These are phyloP conservation scores for Fusarium acutatum DNA, from an alignment of 2,329 filamentous ascomycete species.

Conservation along the genomic window DNA sequence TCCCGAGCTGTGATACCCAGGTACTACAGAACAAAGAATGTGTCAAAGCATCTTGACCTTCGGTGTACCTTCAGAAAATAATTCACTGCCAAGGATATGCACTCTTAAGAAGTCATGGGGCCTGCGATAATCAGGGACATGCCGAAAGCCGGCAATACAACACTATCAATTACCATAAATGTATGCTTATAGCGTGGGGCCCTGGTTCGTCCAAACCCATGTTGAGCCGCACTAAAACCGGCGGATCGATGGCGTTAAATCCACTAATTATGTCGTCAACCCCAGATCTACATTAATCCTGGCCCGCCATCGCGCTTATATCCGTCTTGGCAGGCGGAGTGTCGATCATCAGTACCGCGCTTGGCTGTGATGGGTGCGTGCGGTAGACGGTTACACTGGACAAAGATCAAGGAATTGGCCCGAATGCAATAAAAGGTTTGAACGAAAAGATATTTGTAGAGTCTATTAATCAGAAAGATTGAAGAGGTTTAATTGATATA, in stretches of 20 bases:
- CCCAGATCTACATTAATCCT: constrained; percentile 17
- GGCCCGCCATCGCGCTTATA: neutral
- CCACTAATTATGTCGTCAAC: constrained; percentile 32
- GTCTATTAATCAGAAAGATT: no score
- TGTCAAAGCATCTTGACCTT: accelerated
- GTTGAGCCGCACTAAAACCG: constrained; percentile 15
- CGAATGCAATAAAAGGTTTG: neutral
- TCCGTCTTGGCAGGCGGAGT: constrained; percentile 27
- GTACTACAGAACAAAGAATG: no score
- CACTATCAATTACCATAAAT: constrained; percentile 26
- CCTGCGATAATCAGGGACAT: constrained; percentile 18
- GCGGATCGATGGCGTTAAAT: constrained; percentile 36
- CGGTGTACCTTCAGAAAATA: neutral
- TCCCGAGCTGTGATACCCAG: neutral
- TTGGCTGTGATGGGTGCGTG: neutral
- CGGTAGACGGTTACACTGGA: accelerated
- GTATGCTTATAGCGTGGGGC: constrained; percentile 24
- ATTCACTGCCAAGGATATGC: no score
- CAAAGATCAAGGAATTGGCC: neutral
- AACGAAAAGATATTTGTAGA: no score
- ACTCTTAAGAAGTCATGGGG: no score
- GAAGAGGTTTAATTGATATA: no score
- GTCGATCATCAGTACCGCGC: constrained; percentile 9
- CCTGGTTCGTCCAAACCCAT: constrained; percentile 14
- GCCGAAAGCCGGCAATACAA: neutral